Percentiles rank a stretch among this genome's conserved stretches.
Conservation (phyloP, 2,329 filamentous ascomycete species). For the Fusarium robinianum region DNA sequence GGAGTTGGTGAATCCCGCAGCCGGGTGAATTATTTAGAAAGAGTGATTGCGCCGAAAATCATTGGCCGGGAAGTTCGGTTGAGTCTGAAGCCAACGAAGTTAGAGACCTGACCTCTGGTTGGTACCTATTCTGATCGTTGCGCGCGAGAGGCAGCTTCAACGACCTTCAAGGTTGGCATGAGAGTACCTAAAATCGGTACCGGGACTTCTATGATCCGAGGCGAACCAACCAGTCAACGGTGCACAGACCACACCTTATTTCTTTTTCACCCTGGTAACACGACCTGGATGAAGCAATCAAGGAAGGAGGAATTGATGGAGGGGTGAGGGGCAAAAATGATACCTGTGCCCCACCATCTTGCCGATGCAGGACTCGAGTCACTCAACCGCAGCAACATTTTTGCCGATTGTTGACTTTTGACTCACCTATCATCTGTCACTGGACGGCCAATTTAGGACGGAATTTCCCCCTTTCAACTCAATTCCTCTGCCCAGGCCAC, state of each 20-base stretch:
- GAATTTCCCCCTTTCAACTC: constrained; percentile 3
- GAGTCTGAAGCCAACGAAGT: too few relatives aligned
- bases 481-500: constrained; percentile 13
- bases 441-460: constrained; percentile 3
- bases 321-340: constrained; percentile 36
- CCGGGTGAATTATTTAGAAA: too few relatives aligned
- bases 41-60: too few relatives aligned
- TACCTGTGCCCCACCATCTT: constrained; percentile 35
- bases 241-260: constrained; percentile 45
- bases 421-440: constrained; percentile 28
- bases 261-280: constrained; percentile 21
- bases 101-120: too few relatives aligned
- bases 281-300: constrained; percentile 16
- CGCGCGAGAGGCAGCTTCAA: constrained; percentile 9
- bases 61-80: too few relatives aligned
- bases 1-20: too few relatives aligned
- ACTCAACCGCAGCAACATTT: constrained; percentile 36
- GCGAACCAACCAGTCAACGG: background rate
- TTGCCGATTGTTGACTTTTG: constrained; percentile 26
- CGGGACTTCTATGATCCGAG: constrained; percentile 34
- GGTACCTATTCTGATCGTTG: constrained; percentile 4
- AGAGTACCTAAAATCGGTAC: background rate
- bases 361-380: constrained; percentile 38
- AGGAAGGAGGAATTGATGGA: constrained; percentile 22
- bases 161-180: background rate